phyloP scores from a whole-genome alignment of 345 rosid genomes.

The Melaleuca quinquenervia region DNA sequence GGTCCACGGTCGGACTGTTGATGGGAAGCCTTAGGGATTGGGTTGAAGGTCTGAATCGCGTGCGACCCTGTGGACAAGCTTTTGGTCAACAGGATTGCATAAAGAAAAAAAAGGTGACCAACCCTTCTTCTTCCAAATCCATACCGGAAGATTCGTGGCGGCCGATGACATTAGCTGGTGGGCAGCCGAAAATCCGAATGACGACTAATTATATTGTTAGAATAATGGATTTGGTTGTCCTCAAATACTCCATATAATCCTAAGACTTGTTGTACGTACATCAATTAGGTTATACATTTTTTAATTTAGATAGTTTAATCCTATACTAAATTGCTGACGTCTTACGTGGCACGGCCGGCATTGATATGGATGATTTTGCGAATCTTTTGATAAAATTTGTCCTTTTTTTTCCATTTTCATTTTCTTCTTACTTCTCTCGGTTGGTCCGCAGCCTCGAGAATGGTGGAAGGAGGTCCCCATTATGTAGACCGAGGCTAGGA shows the following conservation, averaged over 20 bases:
- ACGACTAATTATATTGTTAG: neutral
- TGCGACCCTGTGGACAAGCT: neutral
- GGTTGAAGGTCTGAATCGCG: neutral
- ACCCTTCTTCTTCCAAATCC: neutral
- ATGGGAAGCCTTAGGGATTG: neutral
- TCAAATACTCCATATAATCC: neutral
- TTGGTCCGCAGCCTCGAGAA: accelerated
- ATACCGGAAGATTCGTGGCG: neutral
- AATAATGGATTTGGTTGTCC: neutral
- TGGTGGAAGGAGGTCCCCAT: neutral
- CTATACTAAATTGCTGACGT: neutral
- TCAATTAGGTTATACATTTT: neutral
- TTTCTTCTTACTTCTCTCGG: neutral
- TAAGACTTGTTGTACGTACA: accelerated
- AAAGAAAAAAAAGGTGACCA: neutral
- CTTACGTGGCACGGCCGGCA: accelerated
- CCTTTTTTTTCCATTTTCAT: neutral
- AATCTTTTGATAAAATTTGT: too few species aligned
- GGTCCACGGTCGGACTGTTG: neutral
- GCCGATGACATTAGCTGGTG: neutral
- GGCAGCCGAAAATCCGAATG: neutral
- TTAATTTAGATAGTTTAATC: accelerated
- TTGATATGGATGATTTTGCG: accelerated
- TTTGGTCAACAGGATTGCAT: neutral
- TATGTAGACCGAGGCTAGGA: accelerated